Conservation (phyloP, 169 alveolate species). For the Fabrea salina region DNA sequence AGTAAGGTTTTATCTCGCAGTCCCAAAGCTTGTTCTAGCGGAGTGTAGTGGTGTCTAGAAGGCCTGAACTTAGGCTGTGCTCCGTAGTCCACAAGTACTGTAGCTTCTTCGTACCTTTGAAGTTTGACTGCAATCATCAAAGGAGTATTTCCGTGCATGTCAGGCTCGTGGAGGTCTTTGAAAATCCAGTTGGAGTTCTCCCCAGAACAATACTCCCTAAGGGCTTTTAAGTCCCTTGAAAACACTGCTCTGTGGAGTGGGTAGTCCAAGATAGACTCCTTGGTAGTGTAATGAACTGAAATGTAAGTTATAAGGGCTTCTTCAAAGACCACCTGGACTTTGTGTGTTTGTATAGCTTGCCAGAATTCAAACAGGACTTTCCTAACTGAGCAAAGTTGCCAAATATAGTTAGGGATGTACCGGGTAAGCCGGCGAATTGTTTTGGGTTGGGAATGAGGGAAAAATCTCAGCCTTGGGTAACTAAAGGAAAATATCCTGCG, state of each 20-base stretch:
- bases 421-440: too few species aligned
- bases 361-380: too few species aligned
- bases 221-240: neutral
- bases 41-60: neutral
- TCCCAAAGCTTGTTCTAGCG: neutral
- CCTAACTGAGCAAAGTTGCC: too few species aligned
- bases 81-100: constrained; percentile 1
- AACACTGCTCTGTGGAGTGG: constrained; percentile 16
- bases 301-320: too few species aligned
- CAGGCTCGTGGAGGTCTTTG: neutral
- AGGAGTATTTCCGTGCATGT: neutral
- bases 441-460: too few species aligned
- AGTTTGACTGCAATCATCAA: constrained; percentile 21
- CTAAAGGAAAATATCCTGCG: too few species aligned
- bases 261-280: too few species aligned
- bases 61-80: neutral
- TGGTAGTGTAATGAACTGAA: too few species aligned
- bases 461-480: too few species aligned
- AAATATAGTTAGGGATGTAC: too few species aligned
- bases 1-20: neutral
- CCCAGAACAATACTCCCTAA: neutral
- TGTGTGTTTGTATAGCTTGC: too few species aligned
- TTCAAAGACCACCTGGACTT: too few species aligned
- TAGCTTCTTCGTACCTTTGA: neutral
- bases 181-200: neutral